Conservation (phyloP, 2,329 filamentous ascomycete genomes). For the Penicillium verrucosum region DNA sequence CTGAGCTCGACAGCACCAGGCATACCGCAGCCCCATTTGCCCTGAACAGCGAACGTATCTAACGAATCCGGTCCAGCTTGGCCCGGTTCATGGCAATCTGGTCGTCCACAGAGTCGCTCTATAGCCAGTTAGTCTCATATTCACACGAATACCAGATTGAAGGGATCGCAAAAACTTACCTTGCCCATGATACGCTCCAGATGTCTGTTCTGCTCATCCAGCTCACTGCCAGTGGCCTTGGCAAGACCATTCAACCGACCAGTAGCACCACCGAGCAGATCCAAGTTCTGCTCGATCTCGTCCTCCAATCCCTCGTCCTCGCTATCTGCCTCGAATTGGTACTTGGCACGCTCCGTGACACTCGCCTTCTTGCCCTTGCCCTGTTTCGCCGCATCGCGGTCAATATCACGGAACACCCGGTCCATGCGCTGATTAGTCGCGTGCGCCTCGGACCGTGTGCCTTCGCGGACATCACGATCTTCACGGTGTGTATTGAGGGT, state of each 20-base stretch:
- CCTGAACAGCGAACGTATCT: conserved; percentile 6
- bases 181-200: conserved; percentile 76
- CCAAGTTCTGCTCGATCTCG: conserved; percentile 66
- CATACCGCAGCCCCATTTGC: conserved; percentile 21
- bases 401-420: conserved; percentile 62
- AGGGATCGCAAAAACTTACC: conserved; percentile 49
- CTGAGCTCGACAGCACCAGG: conserved; percentile 30
- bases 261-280: conserved; percentile 60
- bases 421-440: conserved; percentile 58
- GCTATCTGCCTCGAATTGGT: conserved; percentile 73
- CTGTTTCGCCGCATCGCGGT: conserved; percentile 49
- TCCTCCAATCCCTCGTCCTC: conserved; percentile 67
- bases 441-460: conserved; percentile 54
- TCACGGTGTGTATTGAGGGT: conserved; percentile 63
- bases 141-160: neutral
- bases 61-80: conserved; percentile 58
- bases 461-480: conserved; percentile 57
- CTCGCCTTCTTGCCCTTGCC: conserved; percentile 52
- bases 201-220: conserved; percentile 72
- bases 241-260: conserved; percentile 70
- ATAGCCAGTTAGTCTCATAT: conserved; percentile 25
- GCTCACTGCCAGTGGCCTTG: conserved; percentile 68
- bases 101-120: conserved; percentile 82
- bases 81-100: conserved; percentile 75
- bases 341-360: conserved; percentile 66